These are phyloP conservation scores for Chaetomiaceae sp. DNA, from an alignment of 2,329 filamentous ascomycete species.

Conservation along the genomic window DNA sequence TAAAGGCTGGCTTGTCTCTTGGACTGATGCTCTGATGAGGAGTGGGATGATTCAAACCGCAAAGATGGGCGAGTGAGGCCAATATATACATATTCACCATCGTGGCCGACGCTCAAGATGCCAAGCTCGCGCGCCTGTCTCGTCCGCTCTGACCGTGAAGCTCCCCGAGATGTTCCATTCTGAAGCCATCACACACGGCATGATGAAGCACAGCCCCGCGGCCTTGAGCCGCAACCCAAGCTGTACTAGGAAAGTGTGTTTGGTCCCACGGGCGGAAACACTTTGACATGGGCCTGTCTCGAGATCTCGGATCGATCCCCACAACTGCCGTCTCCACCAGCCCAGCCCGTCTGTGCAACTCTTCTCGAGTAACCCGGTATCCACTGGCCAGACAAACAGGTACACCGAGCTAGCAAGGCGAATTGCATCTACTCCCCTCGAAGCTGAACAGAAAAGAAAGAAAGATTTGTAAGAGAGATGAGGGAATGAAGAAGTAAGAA, in stretches of 20 bases:
- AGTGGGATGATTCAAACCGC: neutral
- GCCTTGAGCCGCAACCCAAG: neutral
- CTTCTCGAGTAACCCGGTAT: neutral
- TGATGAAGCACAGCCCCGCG: neutral
- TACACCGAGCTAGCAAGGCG: too few relatives aligned
- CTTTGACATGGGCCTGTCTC: slow-evolving; percentile 1
- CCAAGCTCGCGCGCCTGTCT: too few relatives aligned
- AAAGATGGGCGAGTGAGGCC: neutral
- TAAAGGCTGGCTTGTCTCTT: slow-evolving; percentile 5
- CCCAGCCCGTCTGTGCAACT: neutral
- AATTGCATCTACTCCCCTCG: too few relatives aligned
- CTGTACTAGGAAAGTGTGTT: neutral
- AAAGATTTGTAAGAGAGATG: too few relatives aligned
- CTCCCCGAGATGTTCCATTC: too few relatives aligned
- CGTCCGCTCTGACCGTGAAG: too few relatives aligned
- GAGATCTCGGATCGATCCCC: neutral
- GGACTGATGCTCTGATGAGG: slow-evolving; percentile 1
- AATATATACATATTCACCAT: slow-evolving; percentile 2
- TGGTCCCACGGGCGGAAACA: neutral
- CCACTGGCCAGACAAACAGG: neutral
- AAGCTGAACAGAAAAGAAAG: too few relatives aligned
- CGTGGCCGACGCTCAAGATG: too few relatives aligned
- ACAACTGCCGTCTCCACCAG: neutral
- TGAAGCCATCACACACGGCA: neutral
- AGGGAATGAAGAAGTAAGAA: too few relatives aligned